phyloP scores from a whole-genome alignment of 2,329 filamentous ascomycete species.

The Bipolaris victoriae region DNA sequence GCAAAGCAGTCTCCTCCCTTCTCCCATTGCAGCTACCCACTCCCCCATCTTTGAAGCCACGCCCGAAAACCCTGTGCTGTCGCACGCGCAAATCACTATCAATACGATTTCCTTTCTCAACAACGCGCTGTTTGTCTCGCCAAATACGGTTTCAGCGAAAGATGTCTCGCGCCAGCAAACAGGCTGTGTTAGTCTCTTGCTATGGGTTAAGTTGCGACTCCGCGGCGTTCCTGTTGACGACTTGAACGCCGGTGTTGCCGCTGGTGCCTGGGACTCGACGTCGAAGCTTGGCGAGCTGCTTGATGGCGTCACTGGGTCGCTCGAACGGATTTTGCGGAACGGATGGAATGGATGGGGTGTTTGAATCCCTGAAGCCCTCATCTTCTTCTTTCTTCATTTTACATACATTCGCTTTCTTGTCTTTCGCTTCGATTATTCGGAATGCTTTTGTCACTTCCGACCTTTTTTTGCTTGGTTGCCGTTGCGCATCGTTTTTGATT shows the following conservation, averaged over 20 bases:
- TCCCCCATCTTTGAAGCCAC: constrained; percentile 24
- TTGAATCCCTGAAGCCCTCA: constrained; percentile 11
- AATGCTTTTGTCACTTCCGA: background rate
- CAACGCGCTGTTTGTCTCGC: constrained; percentile 26
- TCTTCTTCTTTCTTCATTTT: background rate
- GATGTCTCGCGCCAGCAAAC: constrained; percentile 34
- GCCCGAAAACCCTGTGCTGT: constrained; percentile 16
- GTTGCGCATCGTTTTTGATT: background rate
- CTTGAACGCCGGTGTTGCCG: constrained; percentile 17
- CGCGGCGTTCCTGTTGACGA: constrained; percentile 28
- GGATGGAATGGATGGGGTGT: constrained; percentile 42
- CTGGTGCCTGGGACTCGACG: constrained; percentile 3
- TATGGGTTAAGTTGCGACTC: constrained; percentile 43
- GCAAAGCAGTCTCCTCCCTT: background rate
- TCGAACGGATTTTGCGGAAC: constrained; percentile 39
- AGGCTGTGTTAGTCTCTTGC: constrained; percentile 38
- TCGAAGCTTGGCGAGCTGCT: constrained; percentile 39
- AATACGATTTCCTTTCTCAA: constrained; percentile 36
- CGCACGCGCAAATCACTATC: constrained; percentile 28
- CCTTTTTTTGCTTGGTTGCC: background rate
- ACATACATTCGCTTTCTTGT: background rate
- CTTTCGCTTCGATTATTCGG: background rate
- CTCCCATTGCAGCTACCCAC: constrained; percentile 13
- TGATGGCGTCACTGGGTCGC: constrained; percentile 32
- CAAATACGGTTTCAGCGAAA: constrained; percentile 21